phyloP scores from a whole-genome alignment of 495 filamentous ascomycete genomes.

The Penicillium canariense region DNA sequence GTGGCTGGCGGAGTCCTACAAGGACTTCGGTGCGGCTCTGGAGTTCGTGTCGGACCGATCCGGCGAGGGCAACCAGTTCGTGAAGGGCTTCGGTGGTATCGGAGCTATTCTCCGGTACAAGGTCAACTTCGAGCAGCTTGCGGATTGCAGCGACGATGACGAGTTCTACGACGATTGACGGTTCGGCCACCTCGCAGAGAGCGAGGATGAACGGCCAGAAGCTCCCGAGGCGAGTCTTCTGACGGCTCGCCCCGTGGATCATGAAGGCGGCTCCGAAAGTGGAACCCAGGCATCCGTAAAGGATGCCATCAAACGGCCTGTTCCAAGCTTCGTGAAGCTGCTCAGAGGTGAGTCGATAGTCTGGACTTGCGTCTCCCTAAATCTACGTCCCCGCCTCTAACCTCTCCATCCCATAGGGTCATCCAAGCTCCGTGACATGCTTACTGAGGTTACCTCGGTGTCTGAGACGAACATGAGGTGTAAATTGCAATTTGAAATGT shows the following conservation, averaged over 20 bases:
- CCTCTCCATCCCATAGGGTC: conserved; percentile 30
- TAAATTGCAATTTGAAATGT: conserved; percentile 35
- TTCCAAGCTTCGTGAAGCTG: conserved; percentile 37
- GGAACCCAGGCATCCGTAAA: conserved; percentile 36
- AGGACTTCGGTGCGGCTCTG: conserved; percentile 92
- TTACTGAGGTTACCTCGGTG: conserved; percentile 29
- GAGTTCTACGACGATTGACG: conserved; percentile 99
- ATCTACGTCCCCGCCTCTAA: background rate
- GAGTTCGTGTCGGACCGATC: conserved; percentile 98
- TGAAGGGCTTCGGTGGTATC: conserved; percentile 98
- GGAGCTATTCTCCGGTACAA: conserved; percentile 97
- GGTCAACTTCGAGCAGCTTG: conserved; percentile 99
- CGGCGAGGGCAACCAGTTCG: conserved; percentile 98
- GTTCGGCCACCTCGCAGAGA: conserved; percentile 79
- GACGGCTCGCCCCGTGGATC: conserved; percentile 55
- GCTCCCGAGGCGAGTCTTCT: conserved; percentile 59
- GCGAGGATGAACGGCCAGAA: conserved; percentile 84
- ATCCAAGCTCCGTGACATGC: conserved; percentile 45
- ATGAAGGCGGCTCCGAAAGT: conserved; percentile 37
- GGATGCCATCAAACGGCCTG: conserved; percentile 28
- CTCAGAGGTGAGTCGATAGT: conserved; percentile 33
- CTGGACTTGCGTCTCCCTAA: background rate
- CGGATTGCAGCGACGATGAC: conserved; percentile 92
- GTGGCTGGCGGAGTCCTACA: conserved; percentile 97
- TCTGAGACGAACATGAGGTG: conserved; percentile 29